These are phyloP conservation scores for Trichoderma koningii DNA, from an alignment of 2,329 filamentous ascomycete genomes.

Conservation along the genomic window DNA sequence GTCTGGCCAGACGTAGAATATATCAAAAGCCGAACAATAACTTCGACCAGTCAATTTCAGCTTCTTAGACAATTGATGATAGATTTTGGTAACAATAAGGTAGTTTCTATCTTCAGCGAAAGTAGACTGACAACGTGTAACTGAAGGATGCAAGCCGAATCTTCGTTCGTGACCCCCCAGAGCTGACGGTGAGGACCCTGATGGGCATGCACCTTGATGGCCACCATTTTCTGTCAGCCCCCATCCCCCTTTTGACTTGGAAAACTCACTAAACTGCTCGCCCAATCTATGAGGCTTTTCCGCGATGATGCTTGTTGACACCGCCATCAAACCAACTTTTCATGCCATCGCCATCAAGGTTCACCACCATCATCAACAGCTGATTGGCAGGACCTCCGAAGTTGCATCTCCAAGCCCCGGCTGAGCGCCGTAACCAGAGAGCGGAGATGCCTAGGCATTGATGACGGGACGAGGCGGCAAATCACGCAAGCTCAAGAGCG, in stretches of 20 bases:
- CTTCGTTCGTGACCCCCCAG: not conserved
- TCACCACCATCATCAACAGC: not conserved
- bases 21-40: no score
- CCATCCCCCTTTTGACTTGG: not conserved
- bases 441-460: not conserved
- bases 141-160: no score
- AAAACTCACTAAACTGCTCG: not conserved
- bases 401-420: not conserved
- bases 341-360: slow-evolving; percentile 16
- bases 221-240: not conserved
- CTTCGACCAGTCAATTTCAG: no score
- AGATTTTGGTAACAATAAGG: no score
- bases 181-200: slow-evolving; percentile 10
- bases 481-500: not conserved
- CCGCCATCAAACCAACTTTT: not conserved
- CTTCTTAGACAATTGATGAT: no score
- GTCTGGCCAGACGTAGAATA: no score
- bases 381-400: not conserved
- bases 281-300: not conserved
- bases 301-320: not conserved
- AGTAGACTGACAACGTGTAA: no score
- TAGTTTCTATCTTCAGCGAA: no score
- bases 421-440: not conserved
- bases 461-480: not conserved
- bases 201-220: slow-evolving; percentile 24